These are phyloP conservation scores for Ogataea wickerhamii DNA, from an alignment of 805 yeast species.

Conservation along the genomic window DNA sequence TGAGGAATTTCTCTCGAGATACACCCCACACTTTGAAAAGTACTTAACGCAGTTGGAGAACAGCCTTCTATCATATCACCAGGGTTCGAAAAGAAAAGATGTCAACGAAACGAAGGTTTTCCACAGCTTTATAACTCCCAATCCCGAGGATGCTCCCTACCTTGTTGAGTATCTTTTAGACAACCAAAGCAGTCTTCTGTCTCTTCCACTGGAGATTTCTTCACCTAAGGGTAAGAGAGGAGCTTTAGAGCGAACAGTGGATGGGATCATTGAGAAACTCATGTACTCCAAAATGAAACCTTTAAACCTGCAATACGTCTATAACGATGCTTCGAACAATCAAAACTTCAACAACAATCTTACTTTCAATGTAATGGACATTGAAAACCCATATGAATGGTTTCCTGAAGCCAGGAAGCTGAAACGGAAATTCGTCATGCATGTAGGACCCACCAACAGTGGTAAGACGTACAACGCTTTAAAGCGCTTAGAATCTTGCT, in stretches of 20 bases:
- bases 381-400: slow-evolving; percentile 68
- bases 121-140: slow-evolving; percentile 14
- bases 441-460: slow-evolving; percentile 95
- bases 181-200: slow-evolving; percentile 8
- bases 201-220: slow-evolving; percentile 11
- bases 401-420: slow-evolving; percentile 81
- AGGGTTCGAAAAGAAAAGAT: slow-evolving; percentile 4
- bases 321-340: slow-evolving; percentile 28
- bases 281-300: slow-evolving; percentile 32
- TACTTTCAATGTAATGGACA: slow-evolving; percentile 38
- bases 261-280: slow-evolving; percentile 25
- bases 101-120: slow-evolving; percentile 8
- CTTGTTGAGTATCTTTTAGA: slow-evolving; percentile 12
- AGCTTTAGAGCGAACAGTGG: slow-evolving; percentile 10
- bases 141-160: slow-evolving; percentile 5
- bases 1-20: slow-evolving; percentile 8
- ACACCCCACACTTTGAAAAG: slow-evolving; percentile 6
- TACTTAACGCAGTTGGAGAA: slow-evolving; percentile 4
- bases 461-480: slow-evolving; percentile 91
- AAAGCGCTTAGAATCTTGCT: slow-evolving; percentile 57
- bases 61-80: slow-evolving; percentile 8
- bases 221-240: neutral
- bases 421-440: slow-evolving; percentile 80
- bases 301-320: slow-evolving; percentile 22
- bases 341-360: slow-evolving; percentile 33